Base-by-base conservation (phyloP, 768 basidiomycete species). In the Podaxis sp. region DNA sequence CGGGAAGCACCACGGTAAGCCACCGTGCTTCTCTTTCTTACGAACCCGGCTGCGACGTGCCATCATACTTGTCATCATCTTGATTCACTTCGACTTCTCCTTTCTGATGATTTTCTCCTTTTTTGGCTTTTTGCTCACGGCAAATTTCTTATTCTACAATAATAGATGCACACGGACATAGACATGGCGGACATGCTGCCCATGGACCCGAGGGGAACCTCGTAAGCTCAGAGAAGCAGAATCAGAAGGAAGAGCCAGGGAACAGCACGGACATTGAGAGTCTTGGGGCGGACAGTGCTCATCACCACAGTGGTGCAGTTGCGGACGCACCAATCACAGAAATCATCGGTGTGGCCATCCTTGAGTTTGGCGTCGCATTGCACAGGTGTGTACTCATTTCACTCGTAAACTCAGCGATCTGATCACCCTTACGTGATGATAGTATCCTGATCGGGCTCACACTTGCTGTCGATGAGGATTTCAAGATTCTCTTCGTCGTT, bases 321-420 rank as follows among this genome's bases (percentile, higher is more conserved):
- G 73, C 79, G 53, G 81, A 86, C 41, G 76, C 77, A 19, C 75
- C 83, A 2, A 60, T 77, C 8, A 87, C 92, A 2, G 94, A 96
- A 72, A 74, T 95, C 40, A 80, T 97, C 52, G 95, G 94, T 13
- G 82, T 99, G 52, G 93, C 85, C 37, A 95, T 98, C 62, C 79
- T 99, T 52, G 96, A 99, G 71, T 96, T 97, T 68, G 96, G 96
- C 67, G 93, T 98, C 33, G 73, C 94, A 4, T 74, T 98, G 36
- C 95, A 96, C 70, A 91, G 89, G 87, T 84, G 58, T 52, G 68
- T 41, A 11, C 19, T 38, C 36, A 41, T 41, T 12, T 43, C 37
- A 46, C 15, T 54, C 22, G 37, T 9, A 4, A 47, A 63, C 1
- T 29, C 9, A 24, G 7, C 8, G 6, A 8, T 41, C 17, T 38